phyloP scores from a whole-genome alignment of 2,329 filamentous ascomycete genomes.

The Sarocladium brachiariae region DNA sequence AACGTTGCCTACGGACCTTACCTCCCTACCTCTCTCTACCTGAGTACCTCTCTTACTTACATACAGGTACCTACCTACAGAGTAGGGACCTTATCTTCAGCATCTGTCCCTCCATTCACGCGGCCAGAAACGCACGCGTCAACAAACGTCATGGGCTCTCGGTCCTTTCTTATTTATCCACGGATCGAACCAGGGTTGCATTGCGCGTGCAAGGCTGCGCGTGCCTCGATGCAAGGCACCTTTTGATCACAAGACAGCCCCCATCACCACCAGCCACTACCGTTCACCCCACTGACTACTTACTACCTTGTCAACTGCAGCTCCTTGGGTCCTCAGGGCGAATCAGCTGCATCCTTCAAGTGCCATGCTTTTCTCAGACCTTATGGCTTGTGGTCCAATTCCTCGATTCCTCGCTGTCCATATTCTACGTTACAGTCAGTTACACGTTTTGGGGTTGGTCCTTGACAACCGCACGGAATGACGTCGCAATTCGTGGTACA shows the following conservation, averaged over 20 bases:
- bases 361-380: background rate
- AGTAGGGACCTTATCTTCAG: no score
- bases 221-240: background rate
- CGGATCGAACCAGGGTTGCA: background rate
- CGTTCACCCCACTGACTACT: no score
- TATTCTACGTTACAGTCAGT: no score
- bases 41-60: no score
- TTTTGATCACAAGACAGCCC: background rate
- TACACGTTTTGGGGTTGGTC: no score
- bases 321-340: background rate
- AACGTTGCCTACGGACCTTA: no score
- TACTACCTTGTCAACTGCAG: no score
- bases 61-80: no score
- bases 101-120: background rate
- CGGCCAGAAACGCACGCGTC: background rate
- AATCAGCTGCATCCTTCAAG: background rate
- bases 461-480: background rate
- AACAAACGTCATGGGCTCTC: background rate
- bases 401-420: no score
- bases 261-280: background rate
- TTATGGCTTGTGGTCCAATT: no score
- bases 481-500: constrained; percentile 1
- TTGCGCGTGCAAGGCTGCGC: background rate
- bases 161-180: background rate
- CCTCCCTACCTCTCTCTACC: background rate